Conservation (phyloP, 768 basidiomycete species). For the Collybia mongolica region DNA sequence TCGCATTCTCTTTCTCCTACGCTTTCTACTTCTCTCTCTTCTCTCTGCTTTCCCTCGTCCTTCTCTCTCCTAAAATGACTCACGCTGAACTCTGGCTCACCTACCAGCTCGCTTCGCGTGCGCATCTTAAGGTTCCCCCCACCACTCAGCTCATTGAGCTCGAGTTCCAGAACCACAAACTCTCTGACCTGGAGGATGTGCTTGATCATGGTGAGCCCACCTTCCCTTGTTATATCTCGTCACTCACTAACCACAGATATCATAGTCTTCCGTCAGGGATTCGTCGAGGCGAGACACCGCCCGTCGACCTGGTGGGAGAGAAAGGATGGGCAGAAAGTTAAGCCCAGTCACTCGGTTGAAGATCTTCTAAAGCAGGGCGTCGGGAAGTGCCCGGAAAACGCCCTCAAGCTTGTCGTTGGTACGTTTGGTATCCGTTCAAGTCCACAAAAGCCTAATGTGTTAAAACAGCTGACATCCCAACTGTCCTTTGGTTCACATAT, state of each 20-base stretch:
- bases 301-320: slow-evolving; percentile 45
- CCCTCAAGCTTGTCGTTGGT: slow-evolving; percentile 48
- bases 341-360: slow-evolving; percentile 31
- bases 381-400: slow-evolving; percentile 41
- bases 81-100: slow-evolving; percentile 45
- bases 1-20: neutral
- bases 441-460: neutral
- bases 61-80: slow-evolving; percentile 11
- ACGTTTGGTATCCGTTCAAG: slow-evolving; percentile 9
- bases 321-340: slow-evolving; percentile 33
- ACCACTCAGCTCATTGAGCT: slow-evolving; percentile 50
- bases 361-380: slow-evolving; percentile 33
- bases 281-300: slow-evolving; percentile 41
- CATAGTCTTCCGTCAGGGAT: slow-evolving; percentile 42
- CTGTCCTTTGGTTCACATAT: slow-evolving; percentile 44
- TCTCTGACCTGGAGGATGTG: slow-evolving; percentile 46
- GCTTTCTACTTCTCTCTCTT: neutral
- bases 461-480: slow-evolving; percentile 35
- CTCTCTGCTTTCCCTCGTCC: neutral
- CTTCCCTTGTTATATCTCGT: neutral
- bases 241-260: slow-evolving; percentile 17
- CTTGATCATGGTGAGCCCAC: slow-evolving; percentile 37
- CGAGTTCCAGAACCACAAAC: slow-evolving; percentile 35
- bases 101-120: slow-evolving; percentile 46
- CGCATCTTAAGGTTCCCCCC: slow-evolving; percentile 28